Percentiles rank a stretch among this genome's conserved stretches.
phyloP scores from a whole-genome alignment of 352 stramenopile species.

The Pythium rhizo-oryzae region DNA sequence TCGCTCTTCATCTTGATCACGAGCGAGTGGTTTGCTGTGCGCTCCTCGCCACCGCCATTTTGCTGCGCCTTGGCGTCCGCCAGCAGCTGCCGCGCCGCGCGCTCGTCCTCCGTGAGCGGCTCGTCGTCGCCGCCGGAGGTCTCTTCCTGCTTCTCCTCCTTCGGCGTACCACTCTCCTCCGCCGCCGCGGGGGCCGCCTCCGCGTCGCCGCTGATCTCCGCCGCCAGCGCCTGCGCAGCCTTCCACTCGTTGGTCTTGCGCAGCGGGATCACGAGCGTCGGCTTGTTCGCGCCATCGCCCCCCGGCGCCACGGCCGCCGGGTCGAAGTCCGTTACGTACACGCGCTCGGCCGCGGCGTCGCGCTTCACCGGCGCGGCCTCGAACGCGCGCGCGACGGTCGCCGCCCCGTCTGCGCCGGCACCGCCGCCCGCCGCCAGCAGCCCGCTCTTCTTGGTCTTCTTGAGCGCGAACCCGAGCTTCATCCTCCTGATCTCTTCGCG shows the following conservation, averaged over 20 bases:
- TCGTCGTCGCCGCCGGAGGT: neutral
- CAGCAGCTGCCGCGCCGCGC: slow-evolving; percentile 43
- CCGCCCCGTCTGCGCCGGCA: neutral
- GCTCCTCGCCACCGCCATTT: neutral
- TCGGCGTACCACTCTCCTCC: neutral
- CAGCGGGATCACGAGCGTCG: slow-evolving; percentile 70
- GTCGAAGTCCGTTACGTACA: slow-evolving; percentile 80
- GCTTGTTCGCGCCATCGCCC: slow-evolving; percentile 23
- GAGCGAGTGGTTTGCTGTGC: slow-evolving; percentile 30
- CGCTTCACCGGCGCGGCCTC: slow-evolving; percentile 13
- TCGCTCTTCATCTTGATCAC: slow-evolving; percentile 58
- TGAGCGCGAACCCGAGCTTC: slow-evolving; percentile 77
- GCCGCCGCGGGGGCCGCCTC: neutral
- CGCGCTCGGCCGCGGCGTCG: slow-evolving; percentile 36
- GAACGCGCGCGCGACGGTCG: slow-evolving; percentile 31
- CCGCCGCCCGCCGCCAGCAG: slow-evolving; percentile 15
- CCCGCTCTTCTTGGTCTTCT: slow-evolving; percentile 62
- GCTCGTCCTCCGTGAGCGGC: slow-evolving; percentile 38
- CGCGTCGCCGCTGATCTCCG: neutral
- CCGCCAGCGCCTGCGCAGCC: neutral
- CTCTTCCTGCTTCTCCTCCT: neutral
- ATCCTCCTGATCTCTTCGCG: slow-evolving; percentile 23
- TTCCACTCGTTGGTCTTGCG: slow-evolving; percentile 67
- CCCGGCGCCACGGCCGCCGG: slow-evolving; percentile 36
- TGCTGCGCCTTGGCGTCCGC: slow-evolving; percentile 36